These are phyloP conservation scores for Populus trichocarpa DNA, from an alignment of 441 rosid species.

Conservation along the genomic window DNA sequence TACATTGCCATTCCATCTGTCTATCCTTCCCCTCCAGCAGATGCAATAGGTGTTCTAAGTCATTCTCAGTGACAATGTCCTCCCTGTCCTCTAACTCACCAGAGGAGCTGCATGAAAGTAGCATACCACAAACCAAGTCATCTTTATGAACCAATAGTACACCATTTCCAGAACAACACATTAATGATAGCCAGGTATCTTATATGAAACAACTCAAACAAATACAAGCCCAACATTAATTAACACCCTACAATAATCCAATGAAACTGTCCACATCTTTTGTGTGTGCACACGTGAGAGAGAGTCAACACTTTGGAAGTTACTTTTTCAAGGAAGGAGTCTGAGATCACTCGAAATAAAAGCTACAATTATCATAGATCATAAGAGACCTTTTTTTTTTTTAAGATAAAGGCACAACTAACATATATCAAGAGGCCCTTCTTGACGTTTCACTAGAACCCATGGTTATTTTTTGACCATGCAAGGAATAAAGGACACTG, in stretches of 20 bases:
- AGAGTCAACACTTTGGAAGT: background rate
- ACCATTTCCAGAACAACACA: too few relatives aligned
- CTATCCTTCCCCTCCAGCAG: slow-evolving; percentile 67
- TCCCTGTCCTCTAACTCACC: slow-evolving; percentile 28
- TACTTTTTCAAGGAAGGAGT: background rate
- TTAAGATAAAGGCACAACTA: background rate
- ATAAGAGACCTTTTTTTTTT: background rate
- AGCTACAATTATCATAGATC: background rate
- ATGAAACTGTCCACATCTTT: background rate
- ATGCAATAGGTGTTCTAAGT: slow-evolving; percentile 67
- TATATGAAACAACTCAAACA: too few relatives aligned
- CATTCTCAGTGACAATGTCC: slow-evolving; percentile 66
- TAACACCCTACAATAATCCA: background rate
- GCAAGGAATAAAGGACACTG: background rate
- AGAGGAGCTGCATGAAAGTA: slow-evolving; percentile 26
- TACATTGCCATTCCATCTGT: slow-evolving; percentile 74
- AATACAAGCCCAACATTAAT: background rate
- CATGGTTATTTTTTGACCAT: too few relatives aligned
- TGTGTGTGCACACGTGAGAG: background rate
- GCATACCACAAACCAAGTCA: background rate
- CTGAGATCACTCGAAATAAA: background rate
- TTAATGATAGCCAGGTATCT: too few relatives aligned
- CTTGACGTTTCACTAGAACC: too few relatives aligned
- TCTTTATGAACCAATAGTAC: too few relatives aligned
- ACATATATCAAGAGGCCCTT: background rate